Evolutionary conservation across 805 yeast genomes (phyloP), one percentile per base, ranked within the genome.

Genomic region (Saturnispora saitoi): DNA sequence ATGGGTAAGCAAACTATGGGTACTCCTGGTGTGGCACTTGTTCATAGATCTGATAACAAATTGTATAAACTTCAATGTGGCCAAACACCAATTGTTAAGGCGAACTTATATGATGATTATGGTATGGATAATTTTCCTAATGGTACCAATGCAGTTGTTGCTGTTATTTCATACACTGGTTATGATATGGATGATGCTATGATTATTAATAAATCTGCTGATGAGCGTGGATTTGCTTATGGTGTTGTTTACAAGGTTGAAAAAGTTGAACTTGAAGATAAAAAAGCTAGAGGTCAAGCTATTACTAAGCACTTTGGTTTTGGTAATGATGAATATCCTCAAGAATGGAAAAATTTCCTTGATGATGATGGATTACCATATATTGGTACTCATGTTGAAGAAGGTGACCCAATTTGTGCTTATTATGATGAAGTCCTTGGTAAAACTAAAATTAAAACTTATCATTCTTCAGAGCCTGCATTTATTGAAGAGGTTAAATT

Each of bases 1-100:
- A 93, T 93, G 99, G 98, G 97, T 80, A 93, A 93, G 72, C 99
- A 93, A 73, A 91, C 99, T 19, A 93, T 93, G 99, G 99, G 99
- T 69, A 93, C 99, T 4, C 99, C 99, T 8, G 98, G 98, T 70
- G 96, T 93, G 54, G 98, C 95, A 0, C 72, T 91, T 48, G 78
- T 73, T 41, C 95, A 89, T 67, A 79, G 99, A 68, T 85, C 96
- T 1, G 99, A 93, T 67, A 93, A 93, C 72, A 93, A 91, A 66
- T 71, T 93, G 51, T 93, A 93, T 70, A 81, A 91, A 59, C 72
- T 93, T 57, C 99, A 93, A 69, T 76, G 86, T 40, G 99, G 99
- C 42, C 98, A 93, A 72, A 86, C 97, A 1, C 99, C 99, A 37
- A 87, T 93, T 62, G 99, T 93, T 42, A 84, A 90, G 62, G 96